Evolutionary conservation across 1,139 yeast species (phyloP), one percentile per base, ranked within the genome.

Genomic region (Taphrina pruni): DNA sequence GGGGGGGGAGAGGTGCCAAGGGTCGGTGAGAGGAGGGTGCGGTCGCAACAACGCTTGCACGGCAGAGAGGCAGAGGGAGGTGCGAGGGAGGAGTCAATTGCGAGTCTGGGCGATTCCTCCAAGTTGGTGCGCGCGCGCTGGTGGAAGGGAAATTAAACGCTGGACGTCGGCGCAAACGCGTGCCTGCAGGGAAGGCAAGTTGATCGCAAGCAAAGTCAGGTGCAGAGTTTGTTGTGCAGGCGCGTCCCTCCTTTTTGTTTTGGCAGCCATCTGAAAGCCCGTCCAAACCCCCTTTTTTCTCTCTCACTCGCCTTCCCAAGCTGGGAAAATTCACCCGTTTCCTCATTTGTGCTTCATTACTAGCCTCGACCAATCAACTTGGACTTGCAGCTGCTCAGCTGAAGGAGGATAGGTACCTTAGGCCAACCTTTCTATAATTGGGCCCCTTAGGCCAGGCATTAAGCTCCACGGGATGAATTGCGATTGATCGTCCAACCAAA

Each of bases 1-100:
- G 32, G 32, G 26, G 4, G 26, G 32, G 32, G 4, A 26, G 32
- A 26, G 17, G 17, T 21, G 54, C 36, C 54, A 21, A 50, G 32
- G 32, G 54, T 50, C 36, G 52, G 52, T 48, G 52, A 48, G 52
- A 48, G 52, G 52, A 48, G 52, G 52, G 52, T 32, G 17, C 17
- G 52, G 52, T 48, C 54, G 54, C 54, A 50, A 46, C 51, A 46
- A 17, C 51, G 32, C 32, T 26, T 26, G n/a, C 26, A 46, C 11
- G 51, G 26, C 20, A 20, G n/a, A 46, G 51, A 46, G 11, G 20
- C 11, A 46, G 20, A 46, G 26, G 51, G 26, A 8, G 8, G 20
- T 26, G 32, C 32, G 32, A 26, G 32, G 32, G 32, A 26, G 32
- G 32, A 26, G 32, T 26, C 32, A 26, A 26, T 26, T 26, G 32